A percentile compares a stretch with the other conserved stretches of the same genome.
Evolutionary conservation across 2,329 filamentous ascomycete genomes (phyloP).

Genomic region (Clonostachys byssicola): DNA sequence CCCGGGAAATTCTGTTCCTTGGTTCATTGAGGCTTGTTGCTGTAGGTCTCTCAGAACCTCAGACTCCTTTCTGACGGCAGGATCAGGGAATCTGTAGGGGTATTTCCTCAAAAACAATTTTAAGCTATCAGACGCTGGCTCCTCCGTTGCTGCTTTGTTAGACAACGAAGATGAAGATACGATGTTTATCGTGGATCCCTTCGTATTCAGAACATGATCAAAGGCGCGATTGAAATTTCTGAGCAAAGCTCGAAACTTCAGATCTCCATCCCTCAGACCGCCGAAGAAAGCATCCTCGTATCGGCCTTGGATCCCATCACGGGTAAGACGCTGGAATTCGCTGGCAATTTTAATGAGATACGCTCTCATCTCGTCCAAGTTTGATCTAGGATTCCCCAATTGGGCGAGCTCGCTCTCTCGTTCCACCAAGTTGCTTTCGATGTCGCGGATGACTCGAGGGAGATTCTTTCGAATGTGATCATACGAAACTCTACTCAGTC

Average conservation of each 20-base stretch:
- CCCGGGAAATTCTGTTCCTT: constrained; percentile 33
- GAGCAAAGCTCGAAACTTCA: constrained; percentile 21
- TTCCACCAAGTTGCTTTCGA: constrained; percentile 5
- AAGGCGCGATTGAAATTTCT: constrained; percentile 22
- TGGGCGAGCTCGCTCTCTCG: constrained; percentile 1
- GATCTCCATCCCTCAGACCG: constrained; percentile 2
- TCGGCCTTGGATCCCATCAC: constrained; percentile 17
- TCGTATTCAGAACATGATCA: constrained; percentile 13
- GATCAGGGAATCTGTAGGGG: constrained; percentile 20
- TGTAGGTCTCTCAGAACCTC: constrained; percentile 8
- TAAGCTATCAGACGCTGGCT: constrained; percentile 17
- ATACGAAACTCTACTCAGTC: constrained; percentile 4
- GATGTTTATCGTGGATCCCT: constrained; percentile 9
- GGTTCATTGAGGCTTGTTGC: constrained; percentile 15
- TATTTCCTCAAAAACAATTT: constrained; percentile 10
- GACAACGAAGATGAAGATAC: too few relatives aligned
- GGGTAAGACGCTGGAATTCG: constrained; percentile 22
- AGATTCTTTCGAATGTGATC: constrained; percentile 3
- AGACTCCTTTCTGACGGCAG: constrained; percentile 13
- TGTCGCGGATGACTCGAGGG: constrained; percentile 3
- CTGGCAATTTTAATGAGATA: constrained; percentile 28
- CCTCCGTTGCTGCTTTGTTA: background rate
- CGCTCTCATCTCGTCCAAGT: constrained; percentile 12
- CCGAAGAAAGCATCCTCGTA: constrained; percentile 31
- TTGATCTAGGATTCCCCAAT: constrained; percentile 11